phyloP scores from a whole-genome alignment of 768 basidiomycete genomes.

The Phaeotremella skinneri region DNA sequence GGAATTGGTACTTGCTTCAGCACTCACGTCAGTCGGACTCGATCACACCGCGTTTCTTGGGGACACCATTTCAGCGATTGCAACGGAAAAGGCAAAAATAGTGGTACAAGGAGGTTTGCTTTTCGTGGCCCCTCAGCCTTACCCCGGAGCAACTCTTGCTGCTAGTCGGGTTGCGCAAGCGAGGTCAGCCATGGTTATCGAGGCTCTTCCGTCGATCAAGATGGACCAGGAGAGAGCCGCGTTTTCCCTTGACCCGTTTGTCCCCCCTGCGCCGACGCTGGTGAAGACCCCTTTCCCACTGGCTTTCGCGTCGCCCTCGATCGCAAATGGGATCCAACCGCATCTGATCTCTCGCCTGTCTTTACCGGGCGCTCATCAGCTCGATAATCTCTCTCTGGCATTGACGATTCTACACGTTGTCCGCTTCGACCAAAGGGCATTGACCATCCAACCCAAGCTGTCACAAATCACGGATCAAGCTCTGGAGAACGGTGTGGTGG shows the following conservation, averaged over 20 bases:
- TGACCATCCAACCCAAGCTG: conserved; percentile 36
- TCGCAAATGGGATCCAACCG: background rate
- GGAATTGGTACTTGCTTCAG: conserved; percentile 68
- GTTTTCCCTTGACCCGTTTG: conserved; percentile 14
- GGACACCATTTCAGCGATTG: conserved; percentile 67
- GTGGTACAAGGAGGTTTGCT: conserved; percentile 58
- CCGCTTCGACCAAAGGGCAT: conserved; percentile 53
- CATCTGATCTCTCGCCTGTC: conserved; percentile 54
- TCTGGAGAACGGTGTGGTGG: conserved; percentile 61
- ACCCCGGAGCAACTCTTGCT: conserved; percentile 57
- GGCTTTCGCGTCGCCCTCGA: conserved; percentile 5
- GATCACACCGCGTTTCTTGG: conserved; percentile 94
- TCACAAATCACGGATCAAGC: conserved; percentile 56
- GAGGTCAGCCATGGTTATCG: conserved; percentile 17
- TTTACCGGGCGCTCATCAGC: conserved; percentile 77
- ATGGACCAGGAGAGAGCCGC: background rate
- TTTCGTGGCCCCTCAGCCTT: conserved; percentile 50
- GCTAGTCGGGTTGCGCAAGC: conserved; percentile 14
- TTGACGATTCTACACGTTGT: conserved; percentile 63
- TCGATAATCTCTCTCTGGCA: conserved; percentile 75
- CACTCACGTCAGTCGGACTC: conserved; percentile 79
- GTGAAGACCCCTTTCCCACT: conserved; percentile 21
- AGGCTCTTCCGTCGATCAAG: conserved; percentile 9
- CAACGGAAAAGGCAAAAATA: conserved; percentile 79
- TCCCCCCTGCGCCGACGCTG: conserved; percentile 7